These are phyloP conservation scores for Inonotus hispidus DNA, from an alignment of 1,284 basidiomycete genomes.

Conservation along the genomic window DNA sequence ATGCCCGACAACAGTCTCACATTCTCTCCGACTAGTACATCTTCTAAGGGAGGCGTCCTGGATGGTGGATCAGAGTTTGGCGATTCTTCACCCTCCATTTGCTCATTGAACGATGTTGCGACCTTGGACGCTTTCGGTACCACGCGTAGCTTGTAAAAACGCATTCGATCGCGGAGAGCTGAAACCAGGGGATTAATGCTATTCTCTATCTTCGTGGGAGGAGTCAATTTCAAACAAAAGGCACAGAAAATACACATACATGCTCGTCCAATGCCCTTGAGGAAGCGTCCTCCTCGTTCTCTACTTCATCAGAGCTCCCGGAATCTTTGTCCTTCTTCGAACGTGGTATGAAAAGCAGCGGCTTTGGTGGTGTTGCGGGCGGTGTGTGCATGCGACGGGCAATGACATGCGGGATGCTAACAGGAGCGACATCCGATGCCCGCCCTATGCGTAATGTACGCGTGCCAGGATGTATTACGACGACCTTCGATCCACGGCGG, in stretches of 20 bases:
- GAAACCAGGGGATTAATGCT: constrained; percentile 69
- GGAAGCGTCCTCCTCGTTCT: constrained; percentile 42
- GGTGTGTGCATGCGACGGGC: constrained; percentile 52
- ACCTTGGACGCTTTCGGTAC: constrained; percentile 70
- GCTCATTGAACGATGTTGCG: constrained; percentile 70
- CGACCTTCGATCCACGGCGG: constrained; percentile 66
- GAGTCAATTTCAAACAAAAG: neutral
- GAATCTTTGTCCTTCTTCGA: constrained; percentile 36
- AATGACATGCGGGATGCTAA: constrained; percentile 72
- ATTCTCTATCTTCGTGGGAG: constrained; percentile 50
- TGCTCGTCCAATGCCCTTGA: constrained; percentile 43
- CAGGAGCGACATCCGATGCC: constrained; percentile 82
- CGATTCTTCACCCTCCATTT: constrained; percentile 76
- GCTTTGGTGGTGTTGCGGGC: constrained; percentile 37
- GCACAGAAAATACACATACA: constrained; percentile 35
- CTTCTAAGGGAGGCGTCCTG: constrained; percentile 40
- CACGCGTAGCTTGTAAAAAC: constrained; percentile 81
- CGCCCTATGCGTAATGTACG: constrained; percentile 82
- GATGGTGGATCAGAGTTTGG: constrained; percentile 79
- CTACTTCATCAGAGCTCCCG: constrained; percentile 19
- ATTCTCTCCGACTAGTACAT: constrained; percentile 63
- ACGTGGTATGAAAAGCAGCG: constrained; percentile 47
- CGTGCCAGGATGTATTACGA: constrained; percentile 95
- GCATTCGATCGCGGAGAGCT: constrained; percentile 79
- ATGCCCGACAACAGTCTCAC: constrained; percentile 32